Evolutionary conservation across 148 eudicot species (phyloP).

Genomic region (Fallopia convolvulus): DNA sequence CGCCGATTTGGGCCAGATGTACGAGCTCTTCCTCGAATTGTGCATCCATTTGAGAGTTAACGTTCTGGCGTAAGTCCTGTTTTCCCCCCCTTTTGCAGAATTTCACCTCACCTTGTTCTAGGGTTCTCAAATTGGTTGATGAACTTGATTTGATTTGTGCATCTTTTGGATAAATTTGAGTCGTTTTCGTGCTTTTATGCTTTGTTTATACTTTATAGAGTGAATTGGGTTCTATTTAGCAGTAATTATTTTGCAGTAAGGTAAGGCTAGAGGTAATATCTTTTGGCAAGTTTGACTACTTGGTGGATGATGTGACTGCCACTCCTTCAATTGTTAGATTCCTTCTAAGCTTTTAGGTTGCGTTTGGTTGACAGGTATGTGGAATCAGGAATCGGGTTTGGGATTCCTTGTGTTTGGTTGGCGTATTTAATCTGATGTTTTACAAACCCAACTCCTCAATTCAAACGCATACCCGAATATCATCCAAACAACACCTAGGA

Average conservation of each 20-base stretch:
- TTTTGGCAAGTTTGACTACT: conserved; percentile 1
- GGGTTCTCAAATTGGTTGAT: neutral
- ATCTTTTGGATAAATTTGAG: neutral
- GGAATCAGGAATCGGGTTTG: neutral
- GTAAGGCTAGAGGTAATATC: neutral
- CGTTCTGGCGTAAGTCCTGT: conserved; percentile 46
- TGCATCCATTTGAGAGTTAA: conserved; percentile 61
- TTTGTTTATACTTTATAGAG: neutral
- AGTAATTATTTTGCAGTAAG: neutral
- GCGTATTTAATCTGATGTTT: neutral
- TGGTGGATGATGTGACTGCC: conserved; percentile 3
- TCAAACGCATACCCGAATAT: neutral
- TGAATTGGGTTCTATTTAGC: neutral
- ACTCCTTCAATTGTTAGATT: neutral
- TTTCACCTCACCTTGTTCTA: neutral
- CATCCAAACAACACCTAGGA: neutral
- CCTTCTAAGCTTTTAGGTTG: conserved; percentile 5
- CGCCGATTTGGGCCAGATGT: conserved; percentile 75
- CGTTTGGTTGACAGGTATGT: neutral
- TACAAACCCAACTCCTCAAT: neutral
- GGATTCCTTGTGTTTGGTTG: neutral
- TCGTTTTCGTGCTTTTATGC: neutral
- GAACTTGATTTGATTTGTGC: neutral
- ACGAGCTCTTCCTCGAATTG: conserved; percentile 61
- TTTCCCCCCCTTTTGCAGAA: neutral